These are phyloP conservation scores for Metarhizium album DNA, from an alignment of 2,329 filamentous ascomycete species.

Conservation along the genomic window DNA sequence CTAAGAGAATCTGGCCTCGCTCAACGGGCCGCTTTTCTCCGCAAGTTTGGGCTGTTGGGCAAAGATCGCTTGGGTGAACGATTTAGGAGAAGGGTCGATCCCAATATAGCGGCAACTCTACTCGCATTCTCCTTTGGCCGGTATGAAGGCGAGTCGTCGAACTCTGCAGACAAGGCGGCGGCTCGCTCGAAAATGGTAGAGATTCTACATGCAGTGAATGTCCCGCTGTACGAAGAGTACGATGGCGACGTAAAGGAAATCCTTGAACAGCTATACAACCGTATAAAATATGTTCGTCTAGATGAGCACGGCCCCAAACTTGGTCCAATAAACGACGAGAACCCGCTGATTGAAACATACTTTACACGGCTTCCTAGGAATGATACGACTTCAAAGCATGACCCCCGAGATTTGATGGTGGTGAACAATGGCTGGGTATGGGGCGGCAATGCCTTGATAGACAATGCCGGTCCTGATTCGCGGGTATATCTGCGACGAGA, in stretches of 20 bases:
- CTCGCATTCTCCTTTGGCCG: constrained; percentile 40
- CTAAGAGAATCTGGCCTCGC: constrained; percentile 34
- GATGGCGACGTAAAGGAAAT: constrained; percentile 74
- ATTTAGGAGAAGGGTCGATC: constrained; percentile 61
- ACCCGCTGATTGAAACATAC: constrained; percentile 83
- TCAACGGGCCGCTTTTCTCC: constrained; percentile 50
- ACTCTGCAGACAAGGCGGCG: constrained; percentile 36
- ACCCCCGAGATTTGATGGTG: constrained; percentile 64
- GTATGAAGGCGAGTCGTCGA: constrained; percentile 39
- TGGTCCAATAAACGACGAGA: constrained; percentile 65
- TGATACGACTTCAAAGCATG: constrained; percentile 64
- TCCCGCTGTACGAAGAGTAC: constrained; percentile 86
- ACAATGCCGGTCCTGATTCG: constrained; percentile 84
- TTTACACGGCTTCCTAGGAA: constrained; percentile 84
- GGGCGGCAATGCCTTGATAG: constrained; percentile 87
- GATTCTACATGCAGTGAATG: constrained; percentile 74
- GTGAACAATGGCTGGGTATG: constrained; percentile 99
- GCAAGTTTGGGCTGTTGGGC: constrained; percentile 58
- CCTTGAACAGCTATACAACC: constrained; percentile 83
- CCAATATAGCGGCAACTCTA: constrained; percentile 53
- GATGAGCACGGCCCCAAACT: constrained; percentile 83
- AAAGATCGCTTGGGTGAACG: constrained; percentile 69
- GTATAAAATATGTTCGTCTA: constrained; percentile 89
- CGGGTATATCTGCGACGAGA: constrained; percentile 91
- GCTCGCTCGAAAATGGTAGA: constrained; percentile 45